Base-by-base conservation (phyloP, 139 green algal genomes). In the Ulvella scutata region DNA sequence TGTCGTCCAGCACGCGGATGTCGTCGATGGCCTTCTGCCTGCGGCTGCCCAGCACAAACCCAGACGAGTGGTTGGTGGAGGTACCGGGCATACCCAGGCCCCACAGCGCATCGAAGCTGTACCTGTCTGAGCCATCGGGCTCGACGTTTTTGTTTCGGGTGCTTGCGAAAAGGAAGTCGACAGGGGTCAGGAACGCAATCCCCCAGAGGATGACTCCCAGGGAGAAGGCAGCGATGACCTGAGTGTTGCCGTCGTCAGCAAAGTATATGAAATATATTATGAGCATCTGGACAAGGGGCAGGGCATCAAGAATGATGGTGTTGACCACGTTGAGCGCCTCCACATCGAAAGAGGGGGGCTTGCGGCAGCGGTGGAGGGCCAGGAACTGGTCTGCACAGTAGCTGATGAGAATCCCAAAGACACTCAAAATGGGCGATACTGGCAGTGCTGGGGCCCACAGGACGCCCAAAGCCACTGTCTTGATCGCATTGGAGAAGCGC, bases 361-460 rank as follows among this genome's bases (percentile, higher is more conserved):
- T 74, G 13, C 78, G 72, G 31, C 61, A 43, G 3, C 74, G 75
- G 28, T 79, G 61, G 38, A 88, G 62, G 3, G 77, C 79, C 23
- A 79, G 72, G 43, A 74, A 84, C 78, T 85, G 83, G 62, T 87
- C 82, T 2, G 61, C 40, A 51, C 76, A 85, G 73, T 88, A 87
- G 0, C 38, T 61, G 17, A 83, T 26, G 38, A 75, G 51, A 38
- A 89, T 38, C 29, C 77, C 79, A 72, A 73, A 38, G 44, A 26
- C 37, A 3, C 13, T 43, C 23, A 89, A 73, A 31, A 81, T 20
- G 26, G 78, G 79, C 34, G 62, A 77, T 36, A 88, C 44, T 38
- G 85, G 85, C 43, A 89, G 81, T 28, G 84, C 83, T 3, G 83
- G 85, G 75, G 79, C 82, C 61, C 79, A 89, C 34, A 81, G 82